Percentiles rank a stretch among this genome's conserved stretches.
phyloP scores from a whole-genome alignment of 345 rosid species.

The Lumnitzera littorea region DNA sequence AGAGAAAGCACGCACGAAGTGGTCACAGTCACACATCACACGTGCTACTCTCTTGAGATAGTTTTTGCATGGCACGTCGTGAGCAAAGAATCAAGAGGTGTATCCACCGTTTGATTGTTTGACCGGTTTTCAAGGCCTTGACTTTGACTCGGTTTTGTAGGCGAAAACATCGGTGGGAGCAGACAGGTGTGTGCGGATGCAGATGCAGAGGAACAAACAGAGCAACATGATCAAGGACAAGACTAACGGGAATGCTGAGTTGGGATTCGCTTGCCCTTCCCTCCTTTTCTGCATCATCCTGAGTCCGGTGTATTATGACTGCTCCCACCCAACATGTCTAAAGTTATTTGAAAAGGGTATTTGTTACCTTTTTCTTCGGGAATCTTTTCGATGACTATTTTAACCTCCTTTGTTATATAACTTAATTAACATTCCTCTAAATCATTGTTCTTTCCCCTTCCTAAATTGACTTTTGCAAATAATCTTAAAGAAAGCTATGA shows the following conservation, averaged over 20 bases:
- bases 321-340: background rate
- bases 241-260: slow-evolving; percentile 19
- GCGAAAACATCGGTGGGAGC: slow-evolving; percentile 7
- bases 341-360: too few species aligned
- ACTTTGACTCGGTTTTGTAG: background rate
- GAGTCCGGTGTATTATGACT: background rate
- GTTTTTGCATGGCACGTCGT: slow-evolving; percentile 2
- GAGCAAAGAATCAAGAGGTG: background rate
- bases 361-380: background rate
- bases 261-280: slow-evolving; percentile 2
- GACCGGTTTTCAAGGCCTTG: slow-evolving; percentile 2
- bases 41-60: too few species aligned
- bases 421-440: background rate
- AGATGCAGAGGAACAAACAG: slow-evolving; percentile 19
- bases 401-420: slow-evolving; percentile 7
- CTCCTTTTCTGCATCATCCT: background rate
- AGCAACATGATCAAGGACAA: slow-evolving; percentile 17
- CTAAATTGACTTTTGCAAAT: too few species aligned
- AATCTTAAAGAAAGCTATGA: too few species aligned
- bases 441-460: too few species aligned
- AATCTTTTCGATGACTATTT: slow-evolving; percentile 5
- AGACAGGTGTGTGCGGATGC: slow-evolving; percentile 11
- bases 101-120: background rate
- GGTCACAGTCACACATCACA: too few species aligned
- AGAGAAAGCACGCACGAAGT: too few species aligned